Conservation (phyloP, 495 filamentous ascomycete species). For the Hypoxylon rickii region DNA sequence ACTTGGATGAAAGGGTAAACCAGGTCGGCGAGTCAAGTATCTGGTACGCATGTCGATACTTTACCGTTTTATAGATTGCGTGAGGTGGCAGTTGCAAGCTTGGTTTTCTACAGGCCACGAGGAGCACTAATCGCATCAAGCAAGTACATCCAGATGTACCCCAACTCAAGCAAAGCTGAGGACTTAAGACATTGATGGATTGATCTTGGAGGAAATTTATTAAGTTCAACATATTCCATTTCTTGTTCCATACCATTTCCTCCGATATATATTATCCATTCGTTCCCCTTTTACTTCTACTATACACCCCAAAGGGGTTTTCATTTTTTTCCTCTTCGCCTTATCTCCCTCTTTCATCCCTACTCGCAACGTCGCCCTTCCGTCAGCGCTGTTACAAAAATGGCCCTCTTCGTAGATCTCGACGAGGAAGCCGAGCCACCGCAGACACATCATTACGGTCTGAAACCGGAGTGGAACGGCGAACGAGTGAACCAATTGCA, state of each 20-base stretch:
- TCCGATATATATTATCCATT: no score
- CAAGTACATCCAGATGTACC: no score
- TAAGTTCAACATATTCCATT: no score
- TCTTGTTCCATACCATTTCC: no score
- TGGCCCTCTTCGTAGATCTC: slow-evolving; percentile 70
- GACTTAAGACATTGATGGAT: no score
- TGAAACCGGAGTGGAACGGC: slow-evolving; percentile 35
- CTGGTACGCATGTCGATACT: not conserved
- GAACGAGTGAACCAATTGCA: slow-evolving; percentile 29
- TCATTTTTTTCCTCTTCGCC: slow-evolving; percentile 5
- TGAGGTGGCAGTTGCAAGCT: not conserved
- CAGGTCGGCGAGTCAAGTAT: not conserved
- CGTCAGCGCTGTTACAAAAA: slow-evolving; percentile 34
- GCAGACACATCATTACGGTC: slow-evolving; percentile 39
- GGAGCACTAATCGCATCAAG: no score
- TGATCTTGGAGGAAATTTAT: no score
- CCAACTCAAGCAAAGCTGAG: no score
- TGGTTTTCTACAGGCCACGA: no score
- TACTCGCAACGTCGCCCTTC: slow-evolving; percentile 5
- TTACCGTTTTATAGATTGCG: not conserved
- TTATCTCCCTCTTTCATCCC: not conserved
- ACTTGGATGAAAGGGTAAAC: not conserved
- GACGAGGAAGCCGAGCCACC: slow-evolving; percentile 60
- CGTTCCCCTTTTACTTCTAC: not conserved
- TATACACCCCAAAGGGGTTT: no score